A percentile compares a stretch with the other conserved stretches of the same genome.
Evolutionary conservation across 345 rosid genomes (phyloP).

Genomic region (Sonneratia caseolaris): DNA sequence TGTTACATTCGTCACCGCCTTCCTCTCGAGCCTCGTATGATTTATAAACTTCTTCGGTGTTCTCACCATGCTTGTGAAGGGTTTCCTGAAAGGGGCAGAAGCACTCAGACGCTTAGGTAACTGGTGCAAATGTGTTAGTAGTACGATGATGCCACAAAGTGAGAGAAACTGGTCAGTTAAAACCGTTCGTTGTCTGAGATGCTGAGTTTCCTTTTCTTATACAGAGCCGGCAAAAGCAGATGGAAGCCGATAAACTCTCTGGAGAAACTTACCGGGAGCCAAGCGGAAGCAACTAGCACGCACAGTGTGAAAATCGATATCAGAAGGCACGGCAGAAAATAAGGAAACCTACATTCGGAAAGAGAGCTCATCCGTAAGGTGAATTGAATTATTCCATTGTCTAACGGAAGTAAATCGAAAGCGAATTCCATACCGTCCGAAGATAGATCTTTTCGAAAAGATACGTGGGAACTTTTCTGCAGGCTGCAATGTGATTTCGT

Average conservation of each 20-base stretch:
- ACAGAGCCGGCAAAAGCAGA: too few species aligned
- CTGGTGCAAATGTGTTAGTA: background rate
- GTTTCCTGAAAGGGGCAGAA: slow-evolving; percentile 28
- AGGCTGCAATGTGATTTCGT: slow-evolving; percentile 34
- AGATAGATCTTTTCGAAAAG: slow-evolving; percentile 39
- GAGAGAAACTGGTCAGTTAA: background rate
- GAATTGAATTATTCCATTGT: background rate
- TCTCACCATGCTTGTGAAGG: slow-evolving; percentile 29
- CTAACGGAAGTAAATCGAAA: too few species aligned
- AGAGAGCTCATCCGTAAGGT: slow-evolving; percentile 8
- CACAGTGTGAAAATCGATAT: slow-evolving; percentile 51
- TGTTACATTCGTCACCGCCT: background rate
- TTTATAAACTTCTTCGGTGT: slow-evolving; percentile 7
- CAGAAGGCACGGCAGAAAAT: slow-evolving; percentile 60
- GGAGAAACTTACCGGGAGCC: slow-evolving; percentile 49
- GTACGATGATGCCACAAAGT: background rate
- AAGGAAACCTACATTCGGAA: slow-evolving; percentile 50
- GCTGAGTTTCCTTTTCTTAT: too few species aligned
- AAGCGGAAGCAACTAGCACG: slow-evolving; percentile 31
- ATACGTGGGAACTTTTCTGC: slow-evolving; percentile 54
- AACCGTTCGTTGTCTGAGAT: background rate
- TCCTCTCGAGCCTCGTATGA: slow-evolving; percentile 13
- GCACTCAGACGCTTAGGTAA: background rate
- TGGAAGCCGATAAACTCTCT: background rate
- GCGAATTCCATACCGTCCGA: slow-evolving; percentile 40